Base-by-base conservation (phyloP, 225 moss, liverwort and hornwort species). In the Marchantia paleacea region DNA sequence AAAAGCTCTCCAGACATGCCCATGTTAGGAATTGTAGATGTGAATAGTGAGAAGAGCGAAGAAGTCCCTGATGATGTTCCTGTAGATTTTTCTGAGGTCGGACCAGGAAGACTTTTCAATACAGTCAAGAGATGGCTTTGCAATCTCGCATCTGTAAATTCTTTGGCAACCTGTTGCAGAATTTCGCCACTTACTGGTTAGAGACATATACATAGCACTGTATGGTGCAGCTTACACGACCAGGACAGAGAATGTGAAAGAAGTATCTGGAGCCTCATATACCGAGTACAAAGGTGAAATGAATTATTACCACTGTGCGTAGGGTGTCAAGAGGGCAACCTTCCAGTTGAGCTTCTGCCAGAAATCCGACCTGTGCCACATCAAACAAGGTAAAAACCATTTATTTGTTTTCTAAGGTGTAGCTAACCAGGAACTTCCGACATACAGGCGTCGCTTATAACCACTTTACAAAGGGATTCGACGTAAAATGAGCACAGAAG, bases 321-420 rank as follows among this genome's bases (percentile, higher is more conserved):
- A 97, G 92, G 76, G 85, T 76, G 85, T 94, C 87, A n/a, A 94
- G 87, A 82, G 97, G 88, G 80, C 97, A 97, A 64, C 92, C 84
- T 86, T 91, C 92, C 28, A 94, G 84, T 85, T 97, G 97, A 84
- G 94, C 97, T 85, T 97, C 94, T 73, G 92, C 92, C 30, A 97
- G 83, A 76, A 97, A 94, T 6, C 94, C 97, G 67, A 96, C 91
- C 92, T 92, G 77, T 81, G 80, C 8, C 28, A 68, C 29, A 64
- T 30, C 53, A 63, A 66, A 65, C 29, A 50, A 55, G 19, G 25
- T 6, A 10, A 55, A 8, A 55, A 28, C 30, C 68, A 68, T 39
- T 39, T 39, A 39, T 39, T 55, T 55, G 55, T 55, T 8, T 57
- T 57, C 57, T 5, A 39, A 39, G 39, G 39, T 62, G 9, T 10